Evolutionary conservation across 148 eudicot species (phyloP).

Genomic region (Amaranthus hypochondriacus): DNA sequence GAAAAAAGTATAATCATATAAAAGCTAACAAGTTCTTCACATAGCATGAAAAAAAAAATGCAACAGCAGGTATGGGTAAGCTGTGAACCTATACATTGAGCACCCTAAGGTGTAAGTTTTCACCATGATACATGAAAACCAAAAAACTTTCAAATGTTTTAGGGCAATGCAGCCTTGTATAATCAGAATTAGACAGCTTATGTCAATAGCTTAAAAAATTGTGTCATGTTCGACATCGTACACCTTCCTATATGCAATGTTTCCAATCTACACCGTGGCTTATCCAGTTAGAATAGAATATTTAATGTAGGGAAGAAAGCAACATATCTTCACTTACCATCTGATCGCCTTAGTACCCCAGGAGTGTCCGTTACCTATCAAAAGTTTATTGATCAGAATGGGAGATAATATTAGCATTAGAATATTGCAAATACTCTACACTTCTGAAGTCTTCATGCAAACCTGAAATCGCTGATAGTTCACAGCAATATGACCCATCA

Average conservation of each 20-base stretch:
- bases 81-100: neutral
- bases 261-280: neutral
- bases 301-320: neutral
- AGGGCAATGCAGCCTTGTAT: neutral
- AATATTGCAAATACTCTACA: neutral
- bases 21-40: neutral
- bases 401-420: neutral
- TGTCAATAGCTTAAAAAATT: neutral
- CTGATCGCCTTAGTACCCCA: conserved; percentile 70
- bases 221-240: neutral
- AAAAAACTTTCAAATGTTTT: no score
- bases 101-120: neutral
- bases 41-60: conserved; percentile 8
- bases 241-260: neutral
- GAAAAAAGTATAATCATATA: no score
- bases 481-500: conserved; percentile 90
- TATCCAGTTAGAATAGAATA: neutral
- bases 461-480: conserved; percentile 93
- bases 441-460: conserved; percentile 2
- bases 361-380: conserved; percentile 97
- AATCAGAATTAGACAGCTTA: neutral
- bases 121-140: no score
- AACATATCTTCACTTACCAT: conserved; percentile 47
- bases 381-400: conserved; percentile 7
- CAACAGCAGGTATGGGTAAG: neutral